Conservation (phyloP, 2,329 filamentous ascomycete genomes). For the Claviceps paspali region DNA sequence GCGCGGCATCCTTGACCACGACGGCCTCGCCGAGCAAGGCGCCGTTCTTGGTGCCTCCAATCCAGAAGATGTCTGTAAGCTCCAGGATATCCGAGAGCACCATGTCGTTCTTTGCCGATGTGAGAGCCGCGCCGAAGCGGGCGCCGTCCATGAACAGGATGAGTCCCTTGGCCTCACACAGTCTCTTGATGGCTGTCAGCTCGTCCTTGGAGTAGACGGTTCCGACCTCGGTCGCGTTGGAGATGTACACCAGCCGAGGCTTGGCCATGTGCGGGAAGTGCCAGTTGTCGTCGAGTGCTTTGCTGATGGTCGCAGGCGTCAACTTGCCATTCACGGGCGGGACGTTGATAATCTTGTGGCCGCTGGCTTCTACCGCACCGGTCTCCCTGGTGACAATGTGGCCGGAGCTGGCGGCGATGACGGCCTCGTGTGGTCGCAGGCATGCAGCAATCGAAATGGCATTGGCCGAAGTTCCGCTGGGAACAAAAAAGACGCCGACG, state of each 20-base stretch:
- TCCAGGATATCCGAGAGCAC: slow-evolving; percentile 28
- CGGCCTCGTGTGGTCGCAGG: slow-evolving; percentile 32
- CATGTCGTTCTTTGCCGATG: slow-evolving; percentile 27
- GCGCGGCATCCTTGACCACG: slow-evolving; percentile 25
- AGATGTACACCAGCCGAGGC: slow-evolving; percentile 34
- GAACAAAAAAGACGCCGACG: slow-evolving; percentile 34
- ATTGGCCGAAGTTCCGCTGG: slow-evolving; percentile 35
- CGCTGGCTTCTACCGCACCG: slow-evolving; percentile 33
- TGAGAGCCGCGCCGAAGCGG: slow-evolving; percentile 27
- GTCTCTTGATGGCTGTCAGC: slow-evolving; percentile 23
- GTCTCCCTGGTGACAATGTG: slow-evolving; percentile 35
- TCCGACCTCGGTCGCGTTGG: slow-evolving; percentile 34
- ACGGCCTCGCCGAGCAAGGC: slow-evolving; percentile 35
- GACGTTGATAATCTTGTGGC: slow-evolving; percentile 36
- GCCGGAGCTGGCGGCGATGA: slow-evolving; percentile 32
- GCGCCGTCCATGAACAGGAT: slow-evolving; percentile 34
- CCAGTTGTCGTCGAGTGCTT: slow-evolving; percentile 30
- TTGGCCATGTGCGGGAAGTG: slow-evolving; percentile 37
- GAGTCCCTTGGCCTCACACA: slow-evolving; percentile 25
- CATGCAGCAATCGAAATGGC: slow-evolving; percentile 36
- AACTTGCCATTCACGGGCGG: slow-evolving; percentile 30
- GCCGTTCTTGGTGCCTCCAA: slow-evolving; percentile 37
- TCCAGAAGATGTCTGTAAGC: slow-evolving; percentile 37
- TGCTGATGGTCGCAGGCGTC: slow-evolving; percentile 25
- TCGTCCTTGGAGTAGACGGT: slow-evolving; percentile 31